Evolutionary conservation across 2,329 filamentous ascomycete species (phyloP).

Genomic region (Pseudogymnoascus sp.): DNA sequence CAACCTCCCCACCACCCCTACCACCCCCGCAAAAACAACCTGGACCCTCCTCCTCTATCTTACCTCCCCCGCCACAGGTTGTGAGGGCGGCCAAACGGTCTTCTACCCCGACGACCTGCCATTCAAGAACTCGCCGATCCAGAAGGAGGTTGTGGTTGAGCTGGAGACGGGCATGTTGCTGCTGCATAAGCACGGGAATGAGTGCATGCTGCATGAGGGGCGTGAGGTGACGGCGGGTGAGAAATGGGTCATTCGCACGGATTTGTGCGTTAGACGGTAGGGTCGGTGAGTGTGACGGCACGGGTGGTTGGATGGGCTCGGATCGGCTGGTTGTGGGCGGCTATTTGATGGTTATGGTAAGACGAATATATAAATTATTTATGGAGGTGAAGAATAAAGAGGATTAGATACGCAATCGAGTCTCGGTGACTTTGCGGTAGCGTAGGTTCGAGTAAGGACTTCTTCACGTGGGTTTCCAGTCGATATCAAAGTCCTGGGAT

Average conservation of each 20-base stretch:
- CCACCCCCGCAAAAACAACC: conserved; percentile 60
- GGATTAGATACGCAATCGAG: background rate
- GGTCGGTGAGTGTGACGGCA: background rate
- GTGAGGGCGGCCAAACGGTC: conserved; percentile 78
- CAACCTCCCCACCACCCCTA: conserved; percentile 40
- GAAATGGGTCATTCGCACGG: conserved; percentile 85
- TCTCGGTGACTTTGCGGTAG: background rate
- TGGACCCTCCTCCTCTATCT: conserved; percentile 90
- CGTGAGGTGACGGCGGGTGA: conserved; percentile 69
- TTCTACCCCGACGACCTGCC: conserved; percentile 66
- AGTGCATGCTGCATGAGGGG: conserved; percentile 87
- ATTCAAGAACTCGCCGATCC: conserved; percentile 33
- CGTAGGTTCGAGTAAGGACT: background rate
- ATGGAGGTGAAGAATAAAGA: background rate
- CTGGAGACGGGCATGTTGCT: conserved; percentile 79
- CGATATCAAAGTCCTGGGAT: background rate
- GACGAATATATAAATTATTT: background rate
- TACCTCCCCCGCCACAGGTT: conserved; percentile 64
- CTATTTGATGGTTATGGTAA: background rate
- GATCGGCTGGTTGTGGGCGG: background rate
- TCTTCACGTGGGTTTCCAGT: background rate
- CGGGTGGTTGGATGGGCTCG: background rate
- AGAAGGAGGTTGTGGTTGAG: conserved; percentile 60
- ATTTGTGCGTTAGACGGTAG: conserved; percentile 58
- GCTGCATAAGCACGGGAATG: conserved; percentile 79